Base-by-base conservation (phyloP, 1,284 basidiomycete species). In the Cystobasidium pallidum region DNA sequence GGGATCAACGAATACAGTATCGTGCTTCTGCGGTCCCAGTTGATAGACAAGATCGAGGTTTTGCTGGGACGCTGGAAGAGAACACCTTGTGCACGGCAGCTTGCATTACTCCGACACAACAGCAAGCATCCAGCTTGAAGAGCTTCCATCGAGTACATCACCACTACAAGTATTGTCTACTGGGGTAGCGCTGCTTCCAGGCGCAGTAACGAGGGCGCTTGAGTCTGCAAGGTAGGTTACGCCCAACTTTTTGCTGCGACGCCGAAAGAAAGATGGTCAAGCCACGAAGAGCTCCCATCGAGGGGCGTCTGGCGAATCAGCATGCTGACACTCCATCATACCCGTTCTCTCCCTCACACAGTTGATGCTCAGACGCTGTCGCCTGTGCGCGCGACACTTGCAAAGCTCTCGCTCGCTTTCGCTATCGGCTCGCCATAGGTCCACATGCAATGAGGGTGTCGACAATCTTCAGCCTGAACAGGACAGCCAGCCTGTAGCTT, bases 351-450 rank as follows among this genome's bases (percentile, higher is more conserved):
- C 10, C 21, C 24, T 13, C 13, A 10, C 36, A 26, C 61, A 71
- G 68, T 71, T 71, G 68, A 71, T 71, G 68, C 68, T 71, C 41
- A 71, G 68, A 59, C 59, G 68, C 49, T 71, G 68, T 59, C 52
- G 68, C 68, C 68, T 71, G 11, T 71, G 68, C 47, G 54, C 68
- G 47, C 63, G 68, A 59, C 59, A 63, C 30, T 8, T 71, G 41
- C 28, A 26, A 52, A 39, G 43, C 45, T 49, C 66, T 30, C 49
- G 66, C 41, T 58, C 66, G 34, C 30, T 47, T 11, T 21, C 66
- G n/a, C 54, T 52, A 28, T 58, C 49, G 17, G 57, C 58, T 61
- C 58, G 58, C 41, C 41, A 41, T 61, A 41, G 58, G 54, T 32
- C 54, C 34, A 61, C 6, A 61, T 8, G 55, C 30, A 17, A 32